phyloP scores from a whole-genome alignment of 1,284 basidiomycete genomes.

The Jaminaea rosea region DNA sequence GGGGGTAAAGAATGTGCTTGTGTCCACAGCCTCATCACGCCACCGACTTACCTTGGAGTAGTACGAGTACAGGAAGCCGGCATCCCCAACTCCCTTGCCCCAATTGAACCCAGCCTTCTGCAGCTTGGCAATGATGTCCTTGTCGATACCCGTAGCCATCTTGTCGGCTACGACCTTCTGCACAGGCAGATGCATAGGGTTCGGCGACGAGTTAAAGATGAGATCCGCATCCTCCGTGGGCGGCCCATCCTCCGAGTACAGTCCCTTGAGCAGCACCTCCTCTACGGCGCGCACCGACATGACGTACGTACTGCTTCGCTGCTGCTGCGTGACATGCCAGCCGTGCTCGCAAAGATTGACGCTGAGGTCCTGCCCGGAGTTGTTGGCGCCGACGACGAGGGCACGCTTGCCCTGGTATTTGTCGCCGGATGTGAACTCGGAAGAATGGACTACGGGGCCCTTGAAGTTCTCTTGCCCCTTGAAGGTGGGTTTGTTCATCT shows the following conservation, averaged over 20 bases:
- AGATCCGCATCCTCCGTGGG: constrained; percentile 55
- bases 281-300: constrained; percentile 50
- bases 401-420: constrained; percentile 58
- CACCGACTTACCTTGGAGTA: too few relatives aligned
- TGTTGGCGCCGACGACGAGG: constrained; percentile 58
- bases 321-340: constrained; percentile 57
- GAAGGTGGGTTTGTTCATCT: constrained; percentile 50
- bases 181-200: constrained; percentile 43
- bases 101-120: constrained; percentile 57
- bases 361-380: constrained; percentile 53
- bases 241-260: constrained; percentile 54
- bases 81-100: constrained; percentile 55
- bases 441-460: constrained; percentile 57
- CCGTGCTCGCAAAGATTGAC: constrained; percentile 52
- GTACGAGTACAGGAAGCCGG: constrained; percentile 49
- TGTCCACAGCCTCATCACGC: too few relatives aligned
- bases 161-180: constrained; percentile 39
- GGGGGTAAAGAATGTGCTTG: too few relatives aligned
- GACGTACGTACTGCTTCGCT: constrained; percentile 59
- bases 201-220: constrained; percentile 52
- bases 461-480: constrained; percentile 54
- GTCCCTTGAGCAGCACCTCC: constrained; percentile 46
- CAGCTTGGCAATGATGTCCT: constrained; percentile 35
- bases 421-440: constrained; percentile 51
- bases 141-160: constrained; percentile 43